Percentiles rank a stretch among this genome's conserved stretches.
These are phyloP conservation scores for Knufia petricola DNA, from an alignment of 2,329 filamentous ascomycete genomes.

Conservation along the genomic window DNA sequence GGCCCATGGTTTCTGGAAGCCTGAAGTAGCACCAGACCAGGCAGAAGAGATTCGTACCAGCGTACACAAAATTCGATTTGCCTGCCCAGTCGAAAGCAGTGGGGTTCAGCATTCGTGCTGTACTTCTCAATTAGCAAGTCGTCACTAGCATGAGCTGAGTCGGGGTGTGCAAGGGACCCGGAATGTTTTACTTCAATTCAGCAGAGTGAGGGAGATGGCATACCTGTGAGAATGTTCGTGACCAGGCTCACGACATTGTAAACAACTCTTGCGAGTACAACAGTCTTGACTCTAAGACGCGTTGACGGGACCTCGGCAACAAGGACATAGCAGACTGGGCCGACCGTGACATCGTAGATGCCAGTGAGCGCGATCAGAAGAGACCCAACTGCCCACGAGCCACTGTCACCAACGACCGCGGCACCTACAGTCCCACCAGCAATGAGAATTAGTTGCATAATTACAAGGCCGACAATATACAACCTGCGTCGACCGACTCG, in stretches of 20 bases:
- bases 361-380: constrained; percentile 44
- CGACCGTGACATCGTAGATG: constrained; percentile 45
- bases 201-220: no score
- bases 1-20: constrained; percentile 33
- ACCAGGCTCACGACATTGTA: constrained; percentile 43
- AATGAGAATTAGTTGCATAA: constrained; percentile 25
- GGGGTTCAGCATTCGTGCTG: constrained; percentile 27
- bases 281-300: constrained; percentile 44
- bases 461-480: constrained; percentile 28
- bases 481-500: constrained; percentile 29
- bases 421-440: constrained; percentile 31
- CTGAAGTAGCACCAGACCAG: constrained; percentile 33
- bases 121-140: no score
- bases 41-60: constrained; percentile 27
- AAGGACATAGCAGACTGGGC: constrained; percentile 44
- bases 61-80: constrained; percentile 34
- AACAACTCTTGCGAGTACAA: constrained; percentile 40
- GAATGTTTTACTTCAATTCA: no score
- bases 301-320: constrained; percentile 46
- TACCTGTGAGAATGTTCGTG: no score
- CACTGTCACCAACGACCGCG: constrained; percentile 27
- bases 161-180: no score
- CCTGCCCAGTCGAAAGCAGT: constrained; percentile 32
- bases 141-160: no score
- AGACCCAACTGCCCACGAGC: constrained; percentile 30